Evolutionary conservation across 345 rosid genomes (phyloP), one percentile per base, ranked within the genome.

Genomic region (Boechera divaricarpa): DNA sequence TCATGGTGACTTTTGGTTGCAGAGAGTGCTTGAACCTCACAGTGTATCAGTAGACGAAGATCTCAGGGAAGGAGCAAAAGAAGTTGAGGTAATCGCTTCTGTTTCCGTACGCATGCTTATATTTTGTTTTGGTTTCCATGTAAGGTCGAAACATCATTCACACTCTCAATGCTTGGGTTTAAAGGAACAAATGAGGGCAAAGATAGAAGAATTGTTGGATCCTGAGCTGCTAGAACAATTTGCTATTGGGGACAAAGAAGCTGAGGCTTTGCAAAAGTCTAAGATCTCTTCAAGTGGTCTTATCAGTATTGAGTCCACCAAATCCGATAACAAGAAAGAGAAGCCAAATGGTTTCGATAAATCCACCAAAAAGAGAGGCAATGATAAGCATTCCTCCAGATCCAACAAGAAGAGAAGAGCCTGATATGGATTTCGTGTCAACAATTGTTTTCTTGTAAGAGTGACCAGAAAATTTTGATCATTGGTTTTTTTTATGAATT

Each of bases 11-110:
- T 75, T 56, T 75, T 58, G 63, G 16, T 41, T 86, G 62, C 92
- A 95, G 99, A 77, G 83, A 41, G 79, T 68, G 51, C 78, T 92
- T 74, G 85, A 83, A 79, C 97, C 98, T n/a, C 99, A 86, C 76
- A 86, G 67, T 44, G 84, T 93, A 74, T 83, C 99, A 0, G 82
- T 95, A 74, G 97, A 90, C 5, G 97, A 92, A 65, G 99, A 92
- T 83, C 97, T 92, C 32, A 88, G 84, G 63, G 93, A 89, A 53
- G 99, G 75, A 10, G 98, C 97, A 36, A 85, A 73, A 85, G 82
- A 90, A 87, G 94, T 87, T 67, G 90, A 89, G 98, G 99, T 95
- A 66, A 36, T 11, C 1, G 7, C 72, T 68, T 63, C 18, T 69
- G 26, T 64, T 9, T 53, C 15, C 16, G 8, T 31, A 16, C 16